Conservation (phyloP, 2,329 filamentous ascomycete species). For the Hypoxylon sp. region DNA sequence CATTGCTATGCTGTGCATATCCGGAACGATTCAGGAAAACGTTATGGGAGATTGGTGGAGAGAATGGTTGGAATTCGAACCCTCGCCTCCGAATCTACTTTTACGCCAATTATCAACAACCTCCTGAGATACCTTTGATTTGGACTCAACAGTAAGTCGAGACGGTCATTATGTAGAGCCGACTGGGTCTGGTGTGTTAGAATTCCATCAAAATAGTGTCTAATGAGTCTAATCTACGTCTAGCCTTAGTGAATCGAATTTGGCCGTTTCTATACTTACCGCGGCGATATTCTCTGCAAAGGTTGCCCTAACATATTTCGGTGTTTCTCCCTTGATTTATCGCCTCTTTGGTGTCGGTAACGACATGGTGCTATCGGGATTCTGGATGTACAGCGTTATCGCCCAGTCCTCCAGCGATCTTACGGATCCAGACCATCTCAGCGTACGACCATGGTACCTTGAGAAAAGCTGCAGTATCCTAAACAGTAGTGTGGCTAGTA, state of each 20-base stretch:
- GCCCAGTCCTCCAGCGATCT: constrained; percentile 32
- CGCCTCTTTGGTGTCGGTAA: constrained; percentile 11
- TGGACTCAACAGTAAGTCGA: constrained; percentile 27
- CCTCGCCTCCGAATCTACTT: constrained; percentile 36
- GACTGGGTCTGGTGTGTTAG: no score
- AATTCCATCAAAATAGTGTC: no score
- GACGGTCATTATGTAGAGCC: no score
- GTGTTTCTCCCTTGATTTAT: constrained; percentile 7
- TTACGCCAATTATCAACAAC: constrained; percentile 36
- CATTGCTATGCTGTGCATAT: constrained; percentile 28
- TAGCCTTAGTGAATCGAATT: constrained; percentile 31
- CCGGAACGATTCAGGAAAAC: constrained; percentile 20
- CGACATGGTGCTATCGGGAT: constrained; percentile 22
- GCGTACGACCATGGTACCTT: constrained; percentile 30
- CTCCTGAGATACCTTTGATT: constrained; percentile 29
- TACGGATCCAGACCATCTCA: constrained; percentile 26
- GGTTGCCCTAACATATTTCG: constrained; percentile 14
- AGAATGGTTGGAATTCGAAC: constrained; percentile 39
- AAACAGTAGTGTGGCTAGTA: constrained; percentile 1
- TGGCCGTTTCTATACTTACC: constrained; percentile 26
- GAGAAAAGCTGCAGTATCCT: constrained; percentile 21
- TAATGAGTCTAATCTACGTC: no score
- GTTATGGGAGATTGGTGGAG: constrained; percentile 33
- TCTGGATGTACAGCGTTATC: constrained; percentile 30
- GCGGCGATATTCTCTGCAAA: constrained; percentile 12